Conservation (phyloP, 2,329 filamentous ascomycete species). For the Trichoderma citrinoviride region DNA sequence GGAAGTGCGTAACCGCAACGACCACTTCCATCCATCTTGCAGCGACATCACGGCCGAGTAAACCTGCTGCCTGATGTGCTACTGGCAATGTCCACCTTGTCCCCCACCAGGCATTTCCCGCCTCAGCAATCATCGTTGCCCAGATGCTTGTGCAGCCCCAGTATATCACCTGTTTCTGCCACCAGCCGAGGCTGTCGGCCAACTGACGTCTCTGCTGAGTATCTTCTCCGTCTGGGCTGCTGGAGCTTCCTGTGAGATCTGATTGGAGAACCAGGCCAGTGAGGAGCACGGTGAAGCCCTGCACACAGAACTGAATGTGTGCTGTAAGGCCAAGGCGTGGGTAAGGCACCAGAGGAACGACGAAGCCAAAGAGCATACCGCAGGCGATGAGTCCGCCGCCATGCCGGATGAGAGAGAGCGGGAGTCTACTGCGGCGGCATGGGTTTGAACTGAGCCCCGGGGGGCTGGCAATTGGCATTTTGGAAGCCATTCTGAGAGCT, state of each 20-base stretch:
- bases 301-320: slow-evolving; percentile 17
- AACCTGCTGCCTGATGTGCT: slow-evolving; percentile 7
- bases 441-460: not conserved
- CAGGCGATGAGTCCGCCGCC: slow-evolving; percentile 12
- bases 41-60: not conserved
- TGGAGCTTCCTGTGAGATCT: not conserved
- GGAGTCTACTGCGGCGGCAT: slow-evolving; percentile 1
- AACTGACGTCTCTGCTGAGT: not conserved
- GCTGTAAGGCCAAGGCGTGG: slow-evolving; percentile 19
- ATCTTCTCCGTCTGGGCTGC: not conserved
- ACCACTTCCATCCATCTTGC: slow-evolving; percentile 16
- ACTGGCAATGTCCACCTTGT: slow-evolving; percentile 6
- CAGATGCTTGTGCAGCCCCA: slow-evolving; percentile 5
- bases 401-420: slow-evolving; percentile 19
- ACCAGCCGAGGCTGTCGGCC: slow-evolving; percentile 9
- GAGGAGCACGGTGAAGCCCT: slow-evolving; percentile 16
- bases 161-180: slow-evolving; percentile 1
- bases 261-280: slow-evolving; percentile 17
- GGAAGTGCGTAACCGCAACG: not conserved
- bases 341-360: slow-evolving; percentile 16
- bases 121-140: slow-evolving; percentile 18
- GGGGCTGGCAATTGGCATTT: not conserved
- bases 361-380: slow-evolving; percentile 20
- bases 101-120: slow-evolving; percentile 21
- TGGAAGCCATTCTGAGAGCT: not conserved